Conservation (phyloP, 805 yeast species). For the Sugiyamaella marilandica region DNA sequence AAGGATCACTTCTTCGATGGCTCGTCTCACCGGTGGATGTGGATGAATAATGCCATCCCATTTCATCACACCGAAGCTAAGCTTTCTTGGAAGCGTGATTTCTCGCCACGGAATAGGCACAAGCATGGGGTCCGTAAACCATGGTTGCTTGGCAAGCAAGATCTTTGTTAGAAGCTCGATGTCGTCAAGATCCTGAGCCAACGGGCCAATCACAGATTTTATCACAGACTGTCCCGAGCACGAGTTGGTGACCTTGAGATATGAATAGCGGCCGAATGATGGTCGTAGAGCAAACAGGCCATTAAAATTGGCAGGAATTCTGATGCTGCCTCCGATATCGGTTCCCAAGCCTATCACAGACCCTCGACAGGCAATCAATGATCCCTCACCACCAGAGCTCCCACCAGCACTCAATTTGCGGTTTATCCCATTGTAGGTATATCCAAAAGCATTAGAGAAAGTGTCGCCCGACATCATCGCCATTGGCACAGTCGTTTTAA, state of each 20-base stretch:
- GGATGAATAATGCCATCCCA: conserved; percentile 47
- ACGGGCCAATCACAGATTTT: conserved; percentile 46
- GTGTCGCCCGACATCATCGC: conserved; percentile 50
- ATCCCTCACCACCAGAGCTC: conserved; percentile 54
- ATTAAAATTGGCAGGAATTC: conserved; percentile 45
- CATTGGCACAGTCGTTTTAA: conserved; percentile 51
- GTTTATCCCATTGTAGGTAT: conserved; percentile 44
- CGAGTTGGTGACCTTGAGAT: conserved; percentile 17
- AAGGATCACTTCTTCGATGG: conserved; percentile 34
- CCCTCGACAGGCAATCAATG: conserved; percentile 41
- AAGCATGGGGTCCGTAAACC: conserved; percentile 47
- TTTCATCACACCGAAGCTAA: conserved; percentile 13
- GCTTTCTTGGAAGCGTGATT: conserved; percentile 11
- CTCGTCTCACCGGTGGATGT: conserved; percentile 47
- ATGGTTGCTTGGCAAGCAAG: conserved; percentile 40
- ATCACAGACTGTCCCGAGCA: conserved; percentile 39
- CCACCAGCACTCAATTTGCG: conserved; percentile 47
- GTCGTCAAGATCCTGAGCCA: conserved; percentile 38
- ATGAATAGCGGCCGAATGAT: conserved; percentile 34
- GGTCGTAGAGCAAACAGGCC: conserved; percentile 48
- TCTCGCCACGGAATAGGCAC: conserved; percentile 50
- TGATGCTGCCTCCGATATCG: conserved; percentile 51
- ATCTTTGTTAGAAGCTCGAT: conserved; percentile 38
- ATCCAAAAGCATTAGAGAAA: conserved; percentile 41
- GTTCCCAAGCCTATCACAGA: conserved; percentile 50